phyloP scores from a whole-genome alignment of 2,329 filamentous ascomycete genomes.

The Zymoseptoria passerinii region DNA sequence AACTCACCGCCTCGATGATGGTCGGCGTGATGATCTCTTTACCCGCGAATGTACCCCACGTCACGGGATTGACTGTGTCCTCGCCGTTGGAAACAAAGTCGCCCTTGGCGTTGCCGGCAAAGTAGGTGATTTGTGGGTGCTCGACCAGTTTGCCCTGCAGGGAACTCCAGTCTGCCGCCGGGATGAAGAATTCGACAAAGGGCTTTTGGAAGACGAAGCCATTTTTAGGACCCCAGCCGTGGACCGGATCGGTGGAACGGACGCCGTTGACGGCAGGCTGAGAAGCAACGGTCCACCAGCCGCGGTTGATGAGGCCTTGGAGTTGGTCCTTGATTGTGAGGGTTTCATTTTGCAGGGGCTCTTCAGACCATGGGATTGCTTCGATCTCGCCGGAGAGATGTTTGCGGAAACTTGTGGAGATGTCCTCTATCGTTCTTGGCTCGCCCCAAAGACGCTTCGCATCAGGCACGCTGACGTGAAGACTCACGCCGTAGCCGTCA shows the following conservation, averaged over 20 bases:
- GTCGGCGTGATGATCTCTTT: conserved; percentile 96
- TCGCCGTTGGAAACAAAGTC: conserved; percentile 63
- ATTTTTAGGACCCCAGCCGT: conserved; percentile 86
- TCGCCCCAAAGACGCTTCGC: conserved; percentile 80
- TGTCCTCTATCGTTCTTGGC: conserved; percentile 61
- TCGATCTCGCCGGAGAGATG: conserved; percentile 72
- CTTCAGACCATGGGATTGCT: conserved; percentile 90
- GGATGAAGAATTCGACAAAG: conserved; percentile 93
- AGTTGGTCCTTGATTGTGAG: conserved; percentile 69
- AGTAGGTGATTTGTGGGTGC: conserved; percentile 69
- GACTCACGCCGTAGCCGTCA: conserved; percentile 92
- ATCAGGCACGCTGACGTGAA: conserved; percentile 80
- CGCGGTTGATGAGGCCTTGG: conserved; percentile 65
- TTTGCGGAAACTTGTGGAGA: conserved; percentile 69
- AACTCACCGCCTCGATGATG: conserved; percentile 92
- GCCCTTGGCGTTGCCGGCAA: conserved; percentile 70
- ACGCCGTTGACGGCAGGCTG: conserved; percentile 89
- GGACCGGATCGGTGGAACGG: conserved; percentile 64
- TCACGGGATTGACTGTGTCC: conserved; percentile 80
- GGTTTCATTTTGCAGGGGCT: conserved; percentile 76
- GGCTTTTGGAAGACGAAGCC: conserved; percentile 98
- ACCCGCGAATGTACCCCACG: conserved; percentile 89
- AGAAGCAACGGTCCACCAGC: conserved; percentile 95
- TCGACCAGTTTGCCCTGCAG: conserved; percentile 60
- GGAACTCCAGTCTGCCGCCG: conserved; percentile 59